Evolutionary conservation across 1,139 yeast genomes (phyloP), one percentile per base, ranked within the genome.

Genomic region (Geotrichum aggregatum): DNA sequence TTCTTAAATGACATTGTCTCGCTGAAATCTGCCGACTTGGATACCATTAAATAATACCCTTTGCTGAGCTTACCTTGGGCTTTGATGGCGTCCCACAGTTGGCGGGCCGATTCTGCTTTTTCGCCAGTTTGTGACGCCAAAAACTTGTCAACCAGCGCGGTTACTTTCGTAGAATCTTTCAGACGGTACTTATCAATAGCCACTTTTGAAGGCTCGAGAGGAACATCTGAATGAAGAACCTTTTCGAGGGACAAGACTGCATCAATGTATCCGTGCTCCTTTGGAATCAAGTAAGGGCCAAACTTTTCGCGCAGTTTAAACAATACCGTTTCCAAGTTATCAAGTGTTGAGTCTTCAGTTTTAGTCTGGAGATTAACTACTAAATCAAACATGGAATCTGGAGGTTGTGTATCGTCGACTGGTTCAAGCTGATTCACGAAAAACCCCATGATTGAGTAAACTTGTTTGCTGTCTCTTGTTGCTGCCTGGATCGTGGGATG

Each of bases 401-500:
- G 96, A 1, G 63, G 64, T 28, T 60, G 65, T 0, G 59, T 52
- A 0, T 69, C 58, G 54, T 77, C 68, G 0, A 87, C 76, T 0
- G 82, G 78, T 64, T 87, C 86, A 62, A 82, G 87, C 52, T 95
- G 71, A 2, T 73, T 72, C 41, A 87, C 72, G 60, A 91, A 91
- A 0, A 91, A 91, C 43, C 73, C 71, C 87, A 91, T 82, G 30
- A 92, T 82, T 11, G 74, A 77, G 18, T 73, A 66, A 0, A 85
- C 82, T 46, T 76, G 72, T 13, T 69, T 67, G 1, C 68, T 67
- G 5, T 78, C 78, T 56, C 80, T 77, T 1, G 74, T 65, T 0
- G 67, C 67, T 2, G 75, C 76, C 59, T 83, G 83, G 47, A 94
- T 86, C 0, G 94, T 80, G 66, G 89, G 97, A 65, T 92, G 99